Evolutionary conservation across 352 stramenopile genomes (phyloP), one percentile per base, ranked within the genome.

Genomic region (Phytophthora pseudosyringae): DNA sequence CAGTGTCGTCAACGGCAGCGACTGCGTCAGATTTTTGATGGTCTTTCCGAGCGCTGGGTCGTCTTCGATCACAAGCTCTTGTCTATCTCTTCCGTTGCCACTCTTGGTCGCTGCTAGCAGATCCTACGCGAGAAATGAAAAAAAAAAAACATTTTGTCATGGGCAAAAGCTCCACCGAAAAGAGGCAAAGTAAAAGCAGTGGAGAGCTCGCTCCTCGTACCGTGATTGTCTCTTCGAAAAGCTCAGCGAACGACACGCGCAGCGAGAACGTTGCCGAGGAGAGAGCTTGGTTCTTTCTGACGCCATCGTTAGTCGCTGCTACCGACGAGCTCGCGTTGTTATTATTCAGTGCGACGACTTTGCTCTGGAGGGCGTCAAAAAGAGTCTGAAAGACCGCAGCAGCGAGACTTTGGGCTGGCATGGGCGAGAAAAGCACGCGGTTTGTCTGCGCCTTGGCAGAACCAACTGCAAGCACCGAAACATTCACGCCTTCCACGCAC

Each of bases 221-320:
- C 18, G 53, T 71, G 61, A 88, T 86, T 1, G 65, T 73, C 45
- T 89, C 82, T 62, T 88, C 78, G 26, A 78, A 83, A 1, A 89
- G 53, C 52, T 91, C 82, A 26, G 71, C 71, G 46, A 88, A 81
- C 10, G 78, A 83, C 15, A 83, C 18, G 1, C 59, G 64, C 3
- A 91, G 31, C 11, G 66, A 73, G 53, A 78, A 86, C 3, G 59
- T 43, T 6, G 57, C 57, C 16, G 57, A 67, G 16, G 45, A 33
- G 16, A 64, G 2, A 9, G 6, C 11, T 54, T 63, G 57, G 12
- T 55, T 71, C n/a, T 44, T 59, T 4, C 49, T 28, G 48, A 15
- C 29, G 0, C 38, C 38, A 26, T n/a, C 4, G 11, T 28, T 16
- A 43, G 11, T 25, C 39, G 25, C 60, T 13, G 11, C 3, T 9